These are phyloP conservation scores for Penicillium fimorum DNA, from an alignment of 495 filamentous ascomycete species.

Conservation along the genomic window DNA sequence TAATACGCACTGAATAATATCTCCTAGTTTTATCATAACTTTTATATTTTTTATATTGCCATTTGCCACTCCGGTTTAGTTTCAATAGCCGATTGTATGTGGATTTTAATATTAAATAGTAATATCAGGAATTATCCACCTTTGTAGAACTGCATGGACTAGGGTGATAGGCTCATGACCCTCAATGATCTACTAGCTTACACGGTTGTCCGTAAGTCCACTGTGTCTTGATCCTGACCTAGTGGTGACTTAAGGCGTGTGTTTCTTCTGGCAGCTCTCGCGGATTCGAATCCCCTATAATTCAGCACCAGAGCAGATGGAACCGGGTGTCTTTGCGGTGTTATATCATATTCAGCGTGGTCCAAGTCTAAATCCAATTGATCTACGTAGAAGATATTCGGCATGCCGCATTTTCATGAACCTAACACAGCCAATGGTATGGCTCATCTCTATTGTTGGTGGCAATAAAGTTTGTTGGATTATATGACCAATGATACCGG, in stretches of 20 bases:
- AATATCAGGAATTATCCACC: neutral
- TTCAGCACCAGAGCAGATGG: neutral
- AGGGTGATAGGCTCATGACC: neutral
- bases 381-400: neutral
- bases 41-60: neutral
- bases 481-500: neutral
- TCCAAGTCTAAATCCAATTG: neutral
- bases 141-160: neutral
- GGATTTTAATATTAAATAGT: neutral
- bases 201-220: neutral
- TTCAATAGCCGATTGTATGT: neutral
- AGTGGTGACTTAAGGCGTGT: neutral
- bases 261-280: neutral
- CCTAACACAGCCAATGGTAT: neutral
- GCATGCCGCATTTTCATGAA: neutral
- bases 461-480: neutral
- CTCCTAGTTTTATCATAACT: neutral
- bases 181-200: neutral
- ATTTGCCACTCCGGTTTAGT: neutral
- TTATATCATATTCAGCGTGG: neutral
- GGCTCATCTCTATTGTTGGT: neutral
- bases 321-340: neutral
- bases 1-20: neutral
- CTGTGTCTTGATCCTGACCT: neutral
- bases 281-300: neutral